Evolutionary conservation across 31 red algal species (phyloP).

Genomic region (Porphyra umbilicalis): DNA sequence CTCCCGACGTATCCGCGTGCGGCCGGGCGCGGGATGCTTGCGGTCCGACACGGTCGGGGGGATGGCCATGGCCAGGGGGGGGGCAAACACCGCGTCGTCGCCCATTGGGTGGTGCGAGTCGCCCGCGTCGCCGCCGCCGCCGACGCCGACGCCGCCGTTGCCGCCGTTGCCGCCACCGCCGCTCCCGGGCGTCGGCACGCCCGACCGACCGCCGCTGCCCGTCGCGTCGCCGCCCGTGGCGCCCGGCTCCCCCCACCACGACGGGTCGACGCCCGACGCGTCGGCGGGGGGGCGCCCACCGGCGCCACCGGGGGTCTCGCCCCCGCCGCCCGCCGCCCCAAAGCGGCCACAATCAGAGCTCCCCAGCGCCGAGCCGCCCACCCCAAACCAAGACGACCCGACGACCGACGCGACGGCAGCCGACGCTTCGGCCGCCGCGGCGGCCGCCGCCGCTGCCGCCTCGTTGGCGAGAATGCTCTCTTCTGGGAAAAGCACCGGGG

Average conservation of each 20-base stretch:
- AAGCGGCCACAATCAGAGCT: neutral
- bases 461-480: neutral
- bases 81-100: neutral
- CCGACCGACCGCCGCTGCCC: neutral
- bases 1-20: neutral
- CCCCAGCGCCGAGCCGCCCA: neutral
- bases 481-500: neutral
- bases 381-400: neutral
- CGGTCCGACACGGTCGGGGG: neutral
- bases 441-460: neutral
- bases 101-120: neutral
- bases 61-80: neutral
- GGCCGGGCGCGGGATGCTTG: neutral
- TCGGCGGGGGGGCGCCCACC: neutral
- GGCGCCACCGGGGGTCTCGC: neutral
- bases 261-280: neutral
- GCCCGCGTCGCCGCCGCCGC: neutral
- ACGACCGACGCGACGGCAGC: neutral
- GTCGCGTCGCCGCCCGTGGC: neutral
- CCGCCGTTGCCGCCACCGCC: neutral
- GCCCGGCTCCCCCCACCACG: neutral
- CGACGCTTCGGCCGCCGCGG: neutral
- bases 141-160: neutral
- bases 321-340: neutral
- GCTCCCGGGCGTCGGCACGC: no score